These are phyloP conservation scores for Macrophomina phaseolina DNA, from an alignment of 2,329 filamentous ascomycete species.

Conservation along the genomic window DNA sequence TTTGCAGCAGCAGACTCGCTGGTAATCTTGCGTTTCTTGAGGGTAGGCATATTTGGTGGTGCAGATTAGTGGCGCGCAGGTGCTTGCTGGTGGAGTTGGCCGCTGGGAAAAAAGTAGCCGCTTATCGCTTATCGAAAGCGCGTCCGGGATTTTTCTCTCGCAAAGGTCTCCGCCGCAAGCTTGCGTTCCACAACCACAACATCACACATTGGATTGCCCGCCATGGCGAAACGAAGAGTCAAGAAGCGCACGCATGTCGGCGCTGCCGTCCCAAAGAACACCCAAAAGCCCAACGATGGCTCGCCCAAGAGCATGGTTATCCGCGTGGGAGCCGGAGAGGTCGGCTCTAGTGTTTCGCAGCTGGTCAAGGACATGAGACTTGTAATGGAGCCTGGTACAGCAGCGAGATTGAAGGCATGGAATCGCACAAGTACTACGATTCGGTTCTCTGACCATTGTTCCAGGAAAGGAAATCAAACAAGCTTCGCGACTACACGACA, in stretches of 20 bases:
- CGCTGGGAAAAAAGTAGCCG: slow-evolving; percentile 14
- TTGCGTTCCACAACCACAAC: slow-evolving; percentile 8
- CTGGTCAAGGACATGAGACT: slow-evolving; percentile 86
- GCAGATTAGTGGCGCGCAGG: slow-evolving; percentile 2
- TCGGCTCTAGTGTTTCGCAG: slow-evolving; percentile 89
- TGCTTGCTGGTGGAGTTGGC: background rate
- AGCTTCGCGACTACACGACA: slow-evolving; percentile 86
- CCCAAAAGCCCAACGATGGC: slow-evolving; percentile 66
- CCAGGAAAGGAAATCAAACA: slow-evolving; percentile 82
- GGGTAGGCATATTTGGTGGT: slow-evolving; percentile 41
- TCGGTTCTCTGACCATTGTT: background rate
- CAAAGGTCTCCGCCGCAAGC: slow-evolving; percentile 17
- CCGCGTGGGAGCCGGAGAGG: slow-evolving; percentile 90
- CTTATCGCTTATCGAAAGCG: slow-evolving; percentile 21
- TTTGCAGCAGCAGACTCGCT: slow-evolving; percentile 24
- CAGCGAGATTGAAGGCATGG: slow-evolving; percentile 75
- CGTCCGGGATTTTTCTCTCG: slow-evolving; percentile 22
- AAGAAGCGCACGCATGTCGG: slow-evolving; percentile 90
- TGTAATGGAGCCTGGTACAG: slow-evolving; percentile 97
- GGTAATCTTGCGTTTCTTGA: slow-evolving; percentile 52
- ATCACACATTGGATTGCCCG: slow-evolving; percentile 7
- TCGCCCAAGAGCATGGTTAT: slow-evolving; percentile 98
- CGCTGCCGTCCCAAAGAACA: slow-evolving; percentile 60
- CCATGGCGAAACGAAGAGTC: slow-evolving; percentile 29
- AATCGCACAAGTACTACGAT: background rate